These are phyloP conservation scores for Aspergillus cristatus DNA, from an alignment of 495 filamentous ascomycete species.

Conservation along the genomic window DNA sequence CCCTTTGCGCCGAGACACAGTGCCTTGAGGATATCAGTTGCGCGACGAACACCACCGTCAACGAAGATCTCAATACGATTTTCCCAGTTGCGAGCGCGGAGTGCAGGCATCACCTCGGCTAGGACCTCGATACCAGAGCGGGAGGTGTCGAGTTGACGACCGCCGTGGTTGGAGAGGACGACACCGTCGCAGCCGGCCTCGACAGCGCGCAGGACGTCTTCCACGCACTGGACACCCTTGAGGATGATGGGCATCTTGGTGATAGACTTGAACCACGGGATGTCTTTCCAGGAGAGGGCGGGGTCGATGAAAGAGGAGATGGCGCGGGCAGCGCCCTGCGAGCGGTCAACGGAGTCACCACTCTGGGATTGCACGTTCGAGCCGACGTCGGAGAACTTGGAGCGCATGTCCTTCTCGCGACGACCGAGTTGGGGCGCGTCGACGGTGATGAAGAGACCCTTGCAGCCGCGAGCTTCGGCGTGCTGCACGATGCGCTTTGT, in stretches of 20 bases:
- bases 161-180: conserved; percentile 94
- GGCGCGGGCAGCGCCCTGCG: conserved; percentile 82
- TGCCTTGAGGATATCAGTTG: conserved; percentile 94
- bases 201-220: conserved; percentile 82
- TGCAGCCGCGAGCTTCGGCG: conserved; percentile 87
- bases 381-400: conserved; percentile 80
- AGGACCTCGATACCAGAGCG: conserved; percentile 88
- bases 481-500: conserved; percentile 85
- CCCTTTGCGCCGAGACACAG: conserved; percentile 87
- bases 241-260: conserved; percentile 96
- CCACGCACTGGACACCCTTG: conserved; percentile 93
- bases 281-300: conserved; percentile 79
- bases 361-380: conserved; percentile 65
- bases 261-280: conserved; percentile 86
- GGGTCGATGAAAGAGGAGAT: conserved; percentile 98
- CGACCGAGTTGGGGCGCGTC: conserved; percentile 94
- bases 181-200: conserved; percentile 83
- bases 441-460: conserved; percentile 95
- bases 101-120: conserved; percentile 91
- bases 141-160: conserved; percentile 91
- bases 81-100: conserved; percentile 73
- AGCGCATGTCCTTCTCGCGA: conserved; percentile 91
- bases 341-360: conserved; percentile 63
- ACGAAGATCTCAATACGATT: conserved; percentile 82
- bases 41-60: conserved; percentile 83